phyloP scores from a whole-genome alignment of 768 basidiomycete genomes.

The Suillus paluster region DNA sequence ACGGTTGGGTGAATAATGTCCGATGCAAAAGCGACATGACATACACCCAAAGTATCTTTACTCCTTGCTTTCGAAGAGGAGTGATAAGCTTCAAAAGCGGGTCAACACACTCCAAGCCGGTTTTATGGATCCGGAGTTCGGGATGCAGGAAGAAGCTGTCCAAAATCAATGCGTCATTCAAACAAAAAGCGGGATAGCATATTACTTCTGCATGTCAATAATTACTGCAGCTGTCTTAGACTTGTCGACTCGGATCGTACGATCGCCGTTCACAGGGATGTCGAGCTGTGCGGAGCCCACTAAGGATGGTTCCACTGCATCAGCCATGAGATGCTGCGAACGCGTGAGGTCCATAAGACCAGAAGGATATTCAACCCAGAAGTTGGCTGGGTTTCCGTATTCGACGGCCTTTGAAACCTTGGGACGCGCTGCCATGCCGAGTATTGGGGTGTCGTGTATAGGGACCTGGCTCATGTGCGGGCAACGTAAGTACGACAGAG shows the following conservation, averaged over 20 bases:
- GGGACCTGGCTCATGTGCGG: slow-evolving; percentile 21
- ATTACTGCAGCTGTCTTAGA: slow-evolving; percentile 60
- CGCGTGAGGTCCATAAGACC: slow-evolving; percentile 68
- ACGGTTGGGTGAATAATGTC: background rate
- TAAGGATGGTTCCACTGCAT: slow-evolving; percentile 37
- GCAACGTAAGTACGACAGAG: slow-evolving; percentile 15
- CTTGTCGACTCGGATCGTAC: slow-evolving; percentile 54
- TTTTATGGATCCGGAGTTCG: slow-evolving; percentile 56
- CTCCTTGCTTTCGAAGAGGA: slow-evolving; percentile 49
- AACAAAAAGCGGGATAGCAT: background rate
- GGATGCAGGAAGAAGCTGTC: slow-evolving; percentile 68
- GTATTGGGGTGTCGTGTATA: slow-evolving; percentile 45
- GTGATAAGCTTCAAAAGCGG: slow-evolving; percentile 55
- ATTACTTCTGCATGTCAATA: slow-evolving; percentile 78
- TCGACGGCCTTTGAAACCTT: slow-evolving; percentile 48
- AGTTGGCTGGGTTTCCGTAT: slow-evolving; percentile 58
- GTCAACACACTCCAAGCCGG: slow-evolving; percentile 60
- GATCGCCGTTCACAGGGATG: slow-evolving; percentile 55
- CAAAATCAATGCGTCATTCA: slow-evolving; percentile 13
- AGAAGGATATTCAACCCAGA: slow-evolving; percentile 73
- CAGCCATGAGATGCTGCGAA: slow-evolving; percentile 39
- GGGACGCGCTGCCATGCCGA: slow-evolving; percentile 52
- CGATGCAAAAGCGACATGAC: slow-evolving; percentile 18
- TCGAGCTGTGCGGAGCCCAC: slow-evolving; percentile 49
- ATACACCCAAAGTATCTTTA: slow-evolving; percentile 70